Base-by-base conservation (phyloP, 805 yeast species). In the Yueomyces sp. region DNA sequence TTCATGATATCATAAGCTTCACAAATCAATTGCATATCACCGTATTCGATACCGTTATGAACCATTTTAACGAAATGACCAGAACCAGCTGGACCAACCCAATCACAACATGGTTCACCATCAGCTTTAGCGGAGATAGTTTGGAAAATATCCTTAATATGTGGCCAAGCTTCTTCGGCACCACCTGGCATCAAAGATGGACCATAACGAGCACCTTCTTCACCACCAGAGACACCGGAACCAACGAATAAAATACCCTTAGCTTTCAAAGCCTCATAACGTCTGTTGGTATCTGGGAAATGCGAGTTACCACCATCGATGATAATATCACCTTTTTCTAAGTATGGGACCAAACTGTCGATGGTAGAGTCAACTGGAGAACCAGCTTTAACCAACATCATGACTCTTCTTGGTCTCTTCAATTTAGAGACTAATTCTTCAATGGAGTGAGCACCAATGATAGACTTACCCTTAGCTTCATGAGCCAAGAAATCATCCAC, bases 111-210 rank as follows among this genome's bases (percentile, higher is more conserved):
- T 64, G 98, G 96, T 74, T 92, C 96, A 59, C 95, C 96, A 63
- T 92, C 96, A 49, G 94, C 68, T 75, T 90, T 87, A 65, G 98
- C 97, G 45, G 96, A 72, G 59, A 92, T 84, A 44, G 88, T 77
- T 73, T 90, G 98, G 86, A 90, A 87, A 62, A 90, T 92, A 50
- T 79, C 81, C 80, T 90, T 90, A 64, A 90, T 84, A 71, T 85
- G 94, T 55, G 97, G 97, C 98, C 98, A 90, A 52, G 98, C 98
- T 60, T 85, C 95, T 57, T 73, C 76, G 64, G 86, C 84, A 66
- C 98, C 98, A 80, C 98, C 98, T 58, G 98, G 98, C 98, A 90
- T 90, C 68, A 90, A 77, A 50, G 97, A 88, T 50, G 98, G 98
- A 62, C 98, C 98, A 69, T 84, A 77, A 72, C 98, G 85, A 59